Evolutionary conservation across 768 basidiomycete species (phyloP), one percentile per base, ranked within the genome.

Genomic region (Termitomyces sp.): DNA sequence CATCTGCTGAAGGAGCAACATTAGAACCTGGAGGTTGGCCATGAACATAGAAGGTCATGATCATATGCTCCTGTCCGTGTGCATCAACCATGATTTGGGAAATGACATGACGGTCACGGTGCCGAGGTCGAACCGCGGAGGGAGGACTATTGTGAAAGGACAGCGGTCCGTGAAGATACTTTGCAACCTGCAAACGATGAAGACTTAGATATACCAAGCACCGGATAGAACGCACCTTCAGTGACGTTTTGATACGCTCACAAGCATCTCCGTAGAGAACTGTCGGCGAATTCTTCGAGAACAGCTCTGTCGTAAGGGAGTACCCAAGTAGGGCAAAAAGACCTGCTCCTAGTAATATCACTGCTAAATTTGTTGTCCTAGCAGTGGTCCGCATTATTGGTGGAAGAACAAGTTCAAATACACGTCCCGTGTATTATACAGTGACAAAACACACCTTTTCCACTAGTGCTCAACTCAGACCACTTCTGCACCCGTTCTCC

Each of bases 251-350:
- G 56, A 83, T 80, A 42, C 78, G 75, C 53, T 82, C 80, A 67
- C 82, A 84, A 37, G 82, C 81, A 47, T 82, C 76, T 42, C 82
- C 82, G 66, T 92, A 91, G 33, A 94, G 72, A 27, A 91, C 89
- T 4, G 91, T 91, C 5, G 92, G 89, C 27, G 91, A 93, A 68
- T 94, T 94, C 68, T 82, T 85, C n/a, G 92, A 91, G 69, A 93
- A 91, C 7, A 93, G 76, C 67, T 94, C 92, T 7, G 91, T 87
- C 16, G 88, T 87, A 33, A 93, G 78, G 22, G 89, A 89, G 67
- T 93, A 94, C 26, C 85, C 73, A 36, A 94, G 80, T 39, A 94
- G 79, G 7, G 82, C 82, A 32, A 90, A 89, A 26, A 94, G 75
- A 18, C 89, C 88, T 5, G 91, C 92, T n/a, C 92, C 92, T 32